Evolutionary conservation across 352 stramenopile genomes (phyloP).

Genomic region (Albugo laibachii): DNA sequence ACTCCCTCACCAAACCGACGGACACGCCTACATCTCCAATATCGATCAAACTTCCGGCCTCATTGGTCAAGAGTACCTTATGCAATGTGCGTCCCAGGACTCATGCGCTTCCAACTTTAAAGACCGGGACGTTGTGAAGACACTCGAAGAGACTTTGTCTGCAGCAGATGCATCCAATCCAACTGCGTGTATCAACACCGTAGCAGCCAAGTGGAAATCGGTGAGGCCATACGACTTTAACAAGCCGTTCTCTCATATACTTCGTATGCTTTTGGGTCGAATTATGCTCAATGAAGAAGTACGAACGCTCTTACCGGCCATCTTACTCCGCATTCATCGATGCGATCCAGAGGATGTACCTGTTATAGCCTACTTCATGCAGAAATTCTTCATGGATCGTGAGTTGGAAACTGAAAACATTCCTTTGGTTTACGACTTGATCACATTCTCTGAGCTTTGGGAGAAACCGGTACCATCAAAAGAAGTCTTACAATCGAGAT

Average conservation of each 20-base stretch:
- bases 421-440: slow-evolving; percentile 31
- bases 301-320: slow-evolving; percentile 39
- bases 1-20: too few relatives aligned
- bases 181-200: too few relatives aligned
- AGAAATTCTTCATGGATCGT: slow-evolving; percentile 1
- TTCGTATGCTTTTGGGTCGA: slow-evolving; percentile 24
- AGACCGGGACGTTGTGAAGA: too few relatives aligned
- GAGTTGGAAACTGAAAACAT: slow-evolving; percentile 1
- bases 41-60: too few relatives aligned
- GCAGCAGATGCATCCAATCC: too few relatives aligned
- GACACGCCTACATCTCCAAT: too few relatives aligned
- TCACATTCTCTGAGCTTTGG: slow-evolving; percentile 62
- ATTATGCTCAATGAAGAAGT: slow-evolving; percentile 23
- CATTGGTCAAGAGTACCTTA: too few relatives aligned
- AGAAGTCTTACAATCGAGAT: slow-evolving; percentile 19
- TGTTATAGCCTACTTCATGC: slow-evolving; percentile 20
- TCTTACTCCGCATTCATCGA: slow-evolving; percentile 32
- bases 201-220: too few relatives aligned
- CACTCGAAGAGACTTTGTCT: too few relatives aligned
- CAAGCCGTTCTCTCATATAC: slow-evolving; percentile 16
- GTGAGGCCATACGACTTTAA: neutral
- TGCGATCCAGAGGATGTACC: slow-evolving; percentile 22
- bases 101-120: too few relatives aligned
- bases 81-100: too few relatives aligned
- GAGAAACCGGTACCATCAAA: slow-evolving; percentile 25